Percentiles rank a stretch among this genome's conserved stretches.
phyloP scores from a whole-genome alignment of 2,329 filamentous ascomycete species.

The Hirsutella minnesotensis region DNA sequence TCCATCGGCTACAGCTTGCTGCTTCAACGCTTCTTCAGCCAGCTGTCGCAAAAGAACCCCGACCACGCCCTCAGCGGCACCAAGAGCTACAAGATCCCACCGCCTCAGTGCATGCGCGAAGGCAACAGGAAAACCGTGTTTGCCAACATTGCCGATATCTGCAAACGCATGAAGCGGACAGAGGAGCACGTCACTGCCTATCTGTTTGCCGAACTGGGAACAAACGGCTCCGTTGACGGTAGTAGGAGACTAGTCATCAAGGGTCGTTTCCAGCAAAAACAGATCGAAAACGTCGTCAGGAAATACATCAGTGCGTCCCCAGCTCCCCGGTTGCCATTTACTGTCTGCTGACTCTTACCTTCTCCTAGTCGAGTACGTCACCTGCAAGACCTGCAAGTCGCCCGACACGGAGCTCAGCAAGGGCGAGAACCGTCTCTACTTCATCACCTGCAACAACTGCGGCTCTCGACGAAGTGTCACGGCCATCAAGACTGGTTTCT shows the following conservation, averaged over 20 bases:
- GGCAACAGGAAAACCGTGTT: constrained; percentile 99
- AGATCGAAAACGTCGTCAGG: constrained; percentile 93
- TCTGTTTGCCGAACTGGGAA: constrained; percentile 95
- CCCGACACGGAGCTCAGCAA: constrained; percentile 95
- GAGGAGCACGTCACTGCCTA: constrained; percentile 97
- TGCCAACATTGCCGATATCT: constrained; percentile 97
- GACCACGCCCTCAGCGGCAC: constrained; percentile 81
- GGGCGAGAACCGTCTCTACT: constrained; percentile 97
- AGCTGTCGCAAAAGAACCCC: constrained; percentile 91
- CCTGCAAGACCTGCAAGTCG: constrained; percentile 95
- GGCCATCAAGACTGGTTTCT: constrained; percentile 99
- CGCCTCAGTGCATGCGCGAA: constrained; percentile 97
- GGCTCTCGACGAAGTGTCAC: constrained; percentile 78
- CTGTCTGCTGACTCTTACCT: background rate
- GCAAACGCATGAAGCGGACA: constrained; percentile 97
- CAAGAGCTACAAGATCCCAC: constrained; percentile 98
- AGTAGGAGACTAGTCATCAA: constrained; percentile 92
- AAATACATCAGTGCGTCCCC: constrained; percentile 74
- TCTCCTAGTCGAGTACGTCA: constrained; percentile 76
- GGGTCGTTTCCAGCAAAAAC: constrained; percentile 99
- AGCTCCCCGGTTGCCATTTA: background rate
- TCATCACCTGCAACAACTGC: constrained; percentile 87
- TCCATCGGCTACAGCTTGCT: constrained; percentile 77
- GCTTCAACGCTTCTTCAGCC: constrained; percentile 84
- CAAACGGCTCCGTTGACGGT: constrained; percentile 88